These are phyloP conservation scores for Diaporthe eres DNA, from an alignment of 2,329 filamentous ascomycete species.

Conservation along the genomic window DNA sequence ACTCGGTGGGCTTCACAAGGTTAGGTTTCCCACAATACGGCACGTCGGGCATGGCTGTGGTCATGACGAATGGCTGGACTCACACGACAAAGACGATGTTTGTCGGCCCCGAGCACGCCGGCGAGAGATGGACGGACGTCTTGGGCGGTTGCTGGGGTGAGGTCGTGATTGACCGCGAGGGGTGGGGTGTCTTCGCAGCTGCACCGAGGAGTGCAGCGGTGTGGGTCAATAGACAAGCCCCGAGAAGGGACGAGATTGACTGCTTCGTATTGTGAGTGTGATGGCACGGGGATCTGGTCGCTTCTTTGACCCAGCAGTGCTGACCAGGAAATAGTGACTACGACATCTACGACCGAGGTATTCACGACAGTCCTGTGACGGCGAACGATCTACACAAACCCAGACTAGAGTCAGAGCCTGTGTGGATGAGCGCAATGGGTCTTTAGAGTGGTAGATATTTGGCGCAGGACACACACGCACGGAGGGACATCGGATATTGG, in stretches of 20 bases:
- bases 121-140: constrained; percentile 76
- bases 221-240: constrained; percentile 64
- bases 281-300: not conserved
- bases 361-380: constrained; percentile 26
- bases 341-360: constrained; percentile 33
- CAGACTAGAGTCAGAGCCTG: constrained; percentile 34
- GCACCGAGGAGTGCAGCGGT: constrained; percentile 69
- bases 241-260: constrained; percentile 33
- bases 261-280: constrained; percentile 30
- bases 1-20: constrained; percentile 72
- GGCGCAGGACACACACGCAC: not conserved
- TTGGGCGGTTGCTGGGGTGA: constrained; percentile 67
- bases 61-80: constrained; percentile 67
- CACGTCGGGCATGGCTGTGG: constrained; percentile 68
- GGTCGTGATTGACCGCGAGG: constrained; percentile 71
- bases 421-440: constrained; percentile 42
- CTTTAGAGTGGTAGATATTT: not conserved
- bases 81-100: constrained; percentile 70
- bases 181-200: constrained; percentile 71
- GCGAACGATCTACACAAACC: constrained; percentile 31
- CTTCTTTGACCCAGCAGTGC: not conserved
- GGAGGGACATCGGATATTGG: not conserved
- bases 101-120: constrained; percentile 70
- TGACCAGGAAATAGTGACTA: constrained; percentile 11
- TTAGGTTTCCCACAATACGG: constrained; percentile 60